Base-by-base conservation (phyloP, 495 filamentous ascomycete genomes). In the Neurospora sp. region DNA sequence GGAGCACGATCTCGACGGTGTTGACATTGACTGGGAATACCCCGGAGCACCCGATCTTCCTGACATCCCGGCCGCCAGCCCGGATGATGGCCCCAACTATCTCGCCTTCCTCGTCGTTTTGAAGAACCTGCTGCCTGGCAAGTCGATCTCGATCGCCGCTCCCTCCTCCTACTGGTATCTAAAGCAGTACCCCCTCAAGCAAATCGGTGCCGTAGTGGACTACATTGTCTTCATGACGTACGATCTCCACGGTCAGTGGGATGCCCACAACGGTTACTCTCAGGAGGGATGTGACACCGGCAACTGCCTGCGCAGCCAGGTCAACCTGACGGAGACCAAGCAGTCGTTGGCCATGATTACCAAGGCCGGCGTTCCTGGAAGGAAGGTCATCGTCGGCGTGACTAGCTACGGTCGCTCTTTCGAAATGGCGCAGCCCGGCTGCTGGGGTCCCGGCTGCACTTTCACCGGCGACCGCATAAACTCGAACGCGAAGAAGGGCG, bases 321-420 rank as follows among this genome's bases (percentile, higher is more conserved):
- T 85, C 40, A 86, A 86, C 71, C 21, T 74, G 39, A 84, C 85
- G 4, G 85, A 87, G 74, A 86, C 83, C 3, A 40, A 72, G 31
- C 34, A 78, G 15, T 77, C 81, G 1, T 75, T 86, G 2, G 69
- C 79, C 24, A 85, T 87, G 83, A 79, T 86, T 38, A 87, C 85
- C 42, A 87, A 87, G 73, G 84, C 84, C 3, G 84, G 85, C 21
- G 82, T 86, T 7, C 81, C 81, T 0, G 54, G 78, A 0, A 79
- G 75, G 42, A 86, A 82, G 72, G 69, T 86, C 19, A 42, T 82
- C 3, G 81, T 84, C 9, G 82, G 85, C 4, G 73, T 82, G 0
- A 19, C 79, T 5, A 80, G 79, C 71, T 85, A 85, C 72, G 81
- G 83, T 0, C 81, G 82, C 15, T 76, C 76, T 7, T 84, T 84